phyloP scores from a whole-genome alignment of 352 stramenopile species.

The Phytophthora meadii region DNA sequence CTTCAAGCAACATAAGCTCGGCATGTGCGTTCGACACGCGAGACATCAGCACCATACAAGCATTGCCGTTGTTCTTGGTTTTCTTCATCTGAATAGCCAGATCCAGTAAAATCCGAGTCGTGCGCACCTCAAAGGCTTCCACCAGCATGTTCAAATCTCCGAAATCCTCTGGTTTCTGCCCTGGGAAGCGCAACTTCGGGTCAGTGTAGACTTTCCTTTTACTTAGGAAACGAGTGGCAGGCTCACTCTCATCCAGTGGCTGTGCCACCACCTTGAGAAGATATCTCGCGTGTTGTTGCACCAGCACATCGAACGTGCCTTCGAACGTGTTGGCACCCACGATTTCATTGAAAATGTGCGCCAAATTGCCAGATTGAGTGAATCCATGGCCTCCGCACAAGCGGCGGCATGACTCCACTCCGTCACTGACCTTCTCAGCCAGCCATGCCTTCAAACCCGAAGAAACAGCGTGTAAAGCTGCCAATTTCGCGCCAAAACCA shows the following conservation, averaged over 20 bases:
- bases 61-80: background rate
- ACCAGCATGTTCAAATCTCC: background rate
- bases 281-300: slow-evolving; percentile 6
- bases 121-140: background rate
- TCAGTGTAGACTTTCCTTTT: background rate
- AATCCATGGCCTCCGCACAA: slow-evolving; percentile 46
- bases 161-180: background rate
- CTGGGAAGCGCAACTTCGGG: background rate
- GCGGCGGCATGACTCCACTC: slow-evolving; percentile 50
- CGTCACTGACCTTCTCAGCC: slow-evolving; percentile 43
- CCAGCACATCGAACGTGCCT: slow-evolving; percentile 6
- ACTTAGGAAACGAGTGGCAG: slow-evolving; percentile 3
- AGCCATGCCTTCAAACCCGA: slow-evolving; percentile 62
- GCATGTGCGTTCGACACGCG: slow-evolving; percentile 49
- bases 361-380: slow-evolving; percentile 15
- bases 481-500: slow-evolving; percentile 45
- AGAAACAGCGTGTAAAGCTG: slow-evolving; percentile 54
- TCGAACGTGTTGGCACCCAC: slow-evolving; percentile 6
- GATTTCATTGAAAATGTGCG: slow-evolving; percentile 2
- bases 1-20: slow-evolving; percentile 52
- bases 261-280: background rate
- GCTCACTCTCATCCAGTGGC: background rate
- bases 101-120: background rate
- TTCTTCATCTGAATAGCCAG: background rate
- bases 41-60: background rate